Evolutionary conservation across 257 asterid genomes (phyloP).

Genomic region (Ophiorrhiza pumila): DNA sequence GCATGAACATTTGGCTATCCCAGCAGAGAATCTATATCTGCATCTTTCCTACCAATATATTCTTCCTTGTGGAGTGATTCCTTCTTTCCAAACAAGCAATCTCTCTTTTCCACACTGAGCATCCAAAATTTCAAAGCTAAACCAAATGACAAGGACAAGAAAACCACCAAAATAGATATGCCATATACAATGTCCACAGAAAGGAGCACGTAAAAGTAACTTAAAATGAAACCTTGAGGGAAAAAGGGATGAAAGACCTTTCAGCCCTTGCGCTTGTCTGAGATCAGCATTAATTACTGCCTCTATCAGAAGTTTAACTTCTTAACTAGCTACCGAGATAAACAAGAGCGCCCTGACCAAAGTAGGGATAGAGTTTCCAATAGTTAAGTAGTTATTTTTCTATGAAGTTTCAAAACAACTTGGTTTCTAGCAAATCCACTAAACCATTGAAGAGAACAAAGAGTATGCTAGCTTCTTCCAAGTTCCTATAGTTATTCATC

Average conservation of each 20-base stretch:
- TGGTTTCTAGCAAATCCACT: not conserved
- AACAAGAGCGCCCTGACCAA: not conserved
- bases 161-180: not conserved
- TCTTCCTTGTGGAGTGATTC: not conserved
- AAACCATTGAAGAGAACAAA: not conserved
- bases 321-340: not conserved
- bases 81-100: not conserved
- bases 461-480: not conserved
- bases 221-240: not conserved
- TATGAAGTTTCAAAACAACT: not conserved
- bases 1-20: not conserved
- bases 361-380: not conserved
- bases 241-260: not conserved
- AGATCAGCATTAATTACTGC: not conserved
- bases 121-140: not conserved
- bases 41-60: not conserved
- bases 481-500: not conserved
- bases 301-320: not conserved
- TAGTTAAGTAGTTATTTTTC: not conserved
- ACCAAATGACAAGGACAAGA: not conserved
- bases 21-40: not conserved
- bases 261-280: not conserved
- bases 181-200: not conserved
- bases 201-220: not conserved
- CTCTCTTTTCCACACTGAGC: not conserved